phyloP scores from a whole-genome alignment of 257 asterid species.

The Primulina eburnea region DNA sequence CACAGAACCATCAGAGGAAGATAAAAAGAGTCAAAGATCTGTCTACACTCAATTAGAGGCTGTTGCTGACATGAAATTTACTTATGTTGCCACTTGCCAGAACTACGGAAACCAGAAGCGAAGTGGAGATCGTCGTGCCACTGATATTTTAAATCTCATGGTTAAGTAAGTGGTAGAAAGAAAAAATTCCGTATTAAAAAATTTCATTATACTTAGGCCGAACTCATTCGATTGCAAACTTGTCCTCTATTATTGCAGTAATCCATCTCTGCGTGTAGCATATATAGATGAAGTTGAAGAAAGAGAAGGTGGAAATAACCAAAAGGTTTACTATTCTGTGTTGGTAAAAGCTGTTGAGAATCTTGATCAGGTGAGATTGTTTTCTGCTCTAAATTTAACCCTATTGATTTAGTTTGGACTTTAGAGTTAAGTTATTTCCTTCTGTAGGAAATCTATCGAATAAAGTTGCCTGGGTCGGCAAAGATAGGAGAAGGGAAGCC shows the following conservation, averaged over 20 bases:
- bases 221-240: conserved; percentile 18
- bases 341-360: conserved; percentile 93
- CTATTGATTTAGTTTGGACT: conserved; percentile 13
- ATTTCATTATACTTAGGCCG: conserved; percentile 8
- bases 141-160: conserved; percentile 94
- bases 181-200: neutral
- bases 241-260: conserved; percentile 45
- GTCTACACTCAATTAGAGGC: conserved; percentile 88
- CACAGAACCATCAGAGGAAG: conserved; percentile 66
- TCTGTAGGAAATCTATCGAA: conserved; percentile 90
- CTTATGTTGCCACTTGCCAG: conserved; percentile 97
- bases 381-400: conserved; percentile 6
- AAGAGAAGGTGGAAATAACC: conserved; percentile 73
- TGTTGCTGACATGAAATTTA: conserved; percentile 97
- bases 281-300: conserved; percentile 96
- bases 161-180: conserved; percentile 71
- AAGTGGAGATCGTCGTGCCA: conserved; percentile 95
- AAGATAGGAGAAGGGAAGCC: conserved; percentile 98
- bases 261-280: conserved; percentile 98
- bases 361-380: conserved; percentile 83
- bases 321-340: conserved; percentile 86
- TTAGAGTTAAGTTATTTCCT: conserved; percentile 18
- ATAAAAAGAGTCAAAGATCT: conserved; percentile 89
- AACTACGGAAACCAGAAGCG: conserved; percentile 95
- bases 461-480: conserved; percentile 93